Evolutionary conservation across 2,329 filamentous ascomycete genomes (phyloP).

Genomic region (Meredithiella fracta): DNA sequence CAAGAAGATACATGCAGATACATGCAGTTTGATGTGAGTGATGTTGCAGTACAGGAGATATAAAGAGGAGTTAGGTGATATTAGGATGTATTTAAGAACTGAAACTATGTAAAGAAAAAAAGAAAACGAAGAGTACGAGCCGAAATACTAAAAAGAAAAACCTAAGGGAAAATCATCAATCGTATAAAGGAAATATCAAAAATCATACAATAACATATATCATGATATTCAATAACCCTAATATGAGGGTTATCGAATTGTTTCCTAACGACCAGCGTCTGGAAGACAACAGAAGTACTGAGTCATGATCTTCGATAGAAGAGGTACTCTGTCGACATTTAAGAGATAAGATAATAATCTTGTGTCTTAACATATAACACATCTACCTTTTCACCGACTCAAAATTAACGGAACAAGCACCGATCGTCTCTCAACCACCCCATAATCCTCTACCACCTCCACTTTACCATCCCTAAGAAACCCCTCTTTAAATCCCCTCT

Average conservation of each 20-base stretch:
- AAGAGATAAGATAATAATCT: too few species aligned
- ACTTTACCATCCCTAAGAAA: slow-evolving; percentile 25
- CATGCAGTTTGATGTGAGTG: not conserved
- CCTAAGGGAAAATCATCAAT: not conserved
- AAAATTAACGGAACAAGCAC: slow-evolving; percentile 45
- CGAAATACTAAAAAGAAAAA: not conserved
- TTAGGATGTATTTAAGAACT: not conserved
- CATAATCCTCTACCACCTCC: slow-evolving; percentile 26
- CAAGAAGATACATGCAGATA: too few species aligned
- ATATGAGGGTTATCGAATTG: too few species aligned
- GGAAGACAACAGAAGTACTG: too few species aligned
- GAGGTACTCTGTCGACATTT: too few species aligned
- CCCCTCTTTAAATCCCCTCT: slow-evolving; percentile 26
- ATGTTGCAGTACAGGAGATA: not conserved
- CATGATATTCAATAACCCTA: not conserved
- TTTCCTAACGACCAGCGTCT: not conserved
- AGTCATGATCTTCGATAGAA: too few species aligned
- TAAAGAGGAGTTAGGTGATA: not conserved
- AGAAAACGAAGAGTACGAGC: too few species aligned
- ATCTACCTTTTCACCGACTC: slow-evolving; percentile 24
- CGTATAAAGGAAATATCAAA: not conserved
- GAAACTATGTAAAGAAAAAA: not conserved
- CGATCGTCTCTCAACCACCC: slow-evolving; percentile 35
- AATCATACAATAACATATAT: not conserved
- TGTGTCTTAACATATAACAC: too few species aligned